Evolutionary conservation across 2,329 filamentous ascomycete species (phyloP).

Genomic region (Aspergillus ruber): DNA sequence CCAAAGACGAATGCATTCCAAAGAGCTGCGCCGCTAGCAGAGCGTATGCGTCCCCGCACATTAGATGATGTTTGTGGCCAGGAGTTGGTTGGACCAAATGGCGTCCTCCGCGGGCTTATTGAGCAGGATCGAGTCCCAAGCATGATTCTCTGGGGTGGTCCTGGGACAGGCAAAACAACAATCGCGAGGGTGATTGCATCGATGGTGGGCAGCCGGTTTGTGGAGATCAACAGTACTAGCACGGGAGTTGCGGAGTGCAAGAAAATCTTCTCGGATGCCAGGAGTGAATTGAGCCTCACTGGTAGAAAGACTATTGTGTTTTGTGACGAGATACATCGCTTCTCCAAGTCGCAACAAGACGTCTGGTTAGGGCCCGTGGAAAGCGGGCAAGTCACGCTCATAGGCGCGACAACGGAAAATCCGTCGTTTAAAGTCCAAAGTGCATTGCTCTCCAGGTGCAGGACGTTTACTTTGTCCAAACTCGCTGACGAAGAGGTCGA

Average conservation of each 20-base stretch:
- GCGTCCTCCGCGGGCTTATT: conserved; percentile 81
- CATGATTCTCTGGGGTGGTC: conserved; percentile 75
- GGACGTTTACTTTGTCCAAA: conserved; percentile 79
- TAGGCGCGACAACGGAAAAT: conserved; percentile 95
- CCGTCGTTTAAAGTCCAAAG: conserved; percentile 88
- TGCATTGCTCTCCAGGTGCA: conserved; percentile 79
- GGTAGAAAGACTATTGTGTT: conserved; percentile 93
- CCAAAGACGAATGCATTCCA: conserved; percentile 58
- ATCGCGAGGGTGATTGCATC: conserved; percentile 86
- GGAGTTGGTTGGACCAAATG: conserved; percentile 76
- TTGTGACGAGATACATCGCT: conserved; percentile 93
- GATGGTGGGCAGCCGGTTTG: conserved; percentile 74
- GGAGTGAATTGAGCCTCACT: conserved; percentile 69
- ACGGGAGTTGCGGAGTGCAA: conserved; percentile 86
- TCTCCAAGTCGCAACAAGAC: conserved; percentile 88
- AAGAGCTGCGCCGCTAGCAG: conserved; percentile 75
- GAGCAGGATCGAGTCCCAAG: conserved; percentile 80
- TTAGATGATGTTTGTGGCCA: conserved; percentile 87
- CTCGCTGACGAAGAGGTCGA: conserved; percentile 66
- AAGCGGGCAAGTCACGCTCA: conserved; percentile 79
- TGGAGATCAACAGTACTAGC: conserved; percentile 92
- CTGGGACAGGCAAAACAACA: conserved; percentile 51
- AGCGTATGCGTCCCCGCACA: conserved; percentile 80
- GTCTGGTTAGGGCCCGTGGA: conserved; percentile 92
- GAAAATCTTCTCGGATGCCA: conserved; percentile 80